Percentiles rank a stretch among this genome's conserved stretches.
Conservation (phyloP, 257 asterid species). For the Solanum chmielewskii region DNA sequence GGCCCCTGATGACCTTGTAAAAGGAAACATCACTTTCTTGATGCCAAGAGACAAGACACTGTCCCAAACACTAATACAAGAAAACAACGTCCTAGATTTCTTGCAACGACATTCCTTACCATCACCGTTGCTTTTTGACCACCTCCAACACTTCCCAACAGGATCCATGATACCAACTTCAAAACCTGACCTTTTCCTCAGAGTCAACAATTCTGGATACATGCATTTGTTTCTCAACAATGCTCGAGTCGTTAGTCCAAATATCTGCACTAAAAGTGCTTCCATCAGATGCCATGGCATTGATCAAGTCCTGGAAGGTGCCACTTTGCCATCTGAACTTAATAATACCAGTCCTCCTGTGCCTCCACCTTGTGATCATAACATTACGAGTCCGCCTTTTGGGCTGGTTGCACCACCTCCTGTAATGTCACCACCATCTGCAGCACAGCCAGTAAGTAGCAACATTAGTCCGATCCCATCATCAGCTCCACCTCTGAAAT, state of each 20-base stretch:
- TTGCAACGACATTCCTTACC: constrained; percentile 65
- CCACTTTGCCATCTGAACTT: neutral
- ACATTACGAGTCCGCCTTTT: neutral
- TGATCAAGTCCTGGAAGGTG: constrained; percentile 41
- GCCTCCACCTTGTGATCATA: neutral
- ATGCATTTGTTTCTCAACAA: constrained; percentile 46
- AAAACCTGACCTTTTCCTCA: constrained; percentile 30
- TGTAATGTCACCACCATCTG: neutral
- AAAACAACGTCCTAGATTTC: constrained; percentile 30
- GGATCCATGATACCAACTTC: constrained; percentile 64
- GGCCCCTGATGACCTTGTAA: constrained; percentile 35
- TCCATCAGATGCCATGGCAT: constrained; percentile 73
- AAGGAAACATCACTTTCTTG: constrained; percentile 43
- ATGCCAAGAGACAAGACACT: constrained; percentile 63
- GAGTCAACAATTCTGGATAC: constrained; percentile 36
- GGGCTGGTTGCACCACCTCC: neutral
- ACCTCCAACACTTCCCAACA: constrained; percentile 45
- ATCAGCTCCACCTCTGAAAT: neutral
- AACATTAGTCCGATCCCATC: neutral
- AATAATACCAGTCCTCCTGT: neutral
- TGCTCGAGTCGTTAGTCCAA: constrained; percentile 44
- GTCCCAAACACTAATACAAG: constrained; percentile 16
- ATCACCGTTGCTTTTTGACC: constrained; percentile 43
- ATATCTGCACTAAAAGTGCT: constrained; percentile 41
- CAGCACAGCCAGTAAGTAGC: neutral